phyloP scores from a whole-genome alignment of 192 early-diverging fungal genomes.

The Coemansia sp. region DNA sequence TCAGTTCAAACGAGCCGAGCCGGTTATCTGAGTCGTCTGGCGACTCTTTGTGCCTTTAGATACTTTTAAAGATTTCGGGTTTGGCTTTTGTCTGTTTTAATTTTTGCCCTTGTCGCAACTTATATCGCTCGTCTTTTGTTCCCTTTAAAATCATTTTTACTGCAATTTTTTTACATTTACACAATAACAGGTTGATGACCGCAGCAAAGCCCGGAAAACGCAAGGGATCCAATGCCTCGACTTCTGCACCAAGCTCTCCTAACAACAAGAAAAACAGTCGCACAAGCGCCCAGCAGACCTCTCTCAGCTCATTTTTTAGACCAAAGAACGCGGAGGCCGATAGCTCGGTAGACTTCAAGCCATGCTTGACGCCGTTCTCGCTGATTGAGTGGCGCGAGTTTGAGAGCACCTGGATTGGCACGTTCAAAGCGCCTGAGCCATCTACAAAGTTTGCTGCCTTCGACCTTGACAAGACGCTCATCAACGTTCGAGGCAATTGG shows the following conservation, averaged over 20 bases:
- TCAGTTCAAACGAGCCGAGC: neutral
- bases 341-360: too few relatives aligned
- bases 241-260: neutral
- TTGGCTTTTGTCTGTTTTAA: neutral
- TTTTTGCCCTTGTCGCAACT: neutral
- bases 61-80: neutral
- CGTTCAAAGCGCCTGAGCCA: conserved; percentile 27
- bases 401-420: conserved; percentile 42
- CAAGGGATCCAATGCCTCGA: neutral
- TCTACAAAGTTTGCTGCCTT: conserved; percentile 46
- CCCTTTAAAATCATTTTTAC: too few relatives aligned
- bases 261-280: neutral
- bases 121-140: too few relatives aligned
- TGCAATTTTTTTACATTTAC: too few relatives aligned
- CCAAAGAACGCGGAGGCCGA: neutral
- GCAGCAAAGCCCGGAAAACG: conserved; percentile 1
- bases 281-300: conserved; percentile 13
- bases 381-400: conserved; percentile 36
- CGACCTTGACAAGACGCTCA: conserved; percentile 73
- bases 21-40: neutral
- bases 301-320: conserved; percentile 20
- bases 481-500: conserved; percentile 60
- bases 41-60: neutral
- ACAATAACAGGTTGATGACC: neutral
- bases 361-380: neutral